These are phyloP conservation scores for Penicillium sp. DNA, from an alignment of 2,329 filamentous ascomycete genomes.

Conservation along the genomic window DNA sequence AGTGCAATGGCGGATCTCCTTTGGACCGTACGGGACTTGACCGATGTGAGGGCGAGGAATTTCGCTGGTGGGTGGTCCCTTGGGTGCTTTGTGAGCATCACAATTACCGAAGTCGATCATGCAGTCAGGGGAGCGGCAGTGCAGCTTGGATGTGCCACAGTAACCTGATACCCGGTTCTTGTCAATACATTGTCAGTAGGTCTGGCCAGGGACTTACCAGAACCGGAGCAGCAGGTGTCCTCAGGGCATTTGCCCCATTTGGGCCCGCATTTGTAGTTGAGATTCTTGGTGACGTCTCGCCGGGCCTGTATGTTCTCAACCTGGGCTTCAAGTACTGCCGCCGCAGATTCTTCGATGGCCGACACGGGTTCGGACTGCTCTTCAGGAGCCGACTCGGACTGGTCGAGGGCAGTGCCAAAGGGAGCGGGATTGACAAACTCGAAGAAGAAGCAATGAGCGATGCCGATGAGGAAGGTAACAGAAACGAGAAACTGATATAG, in stretches of 20 bases:
- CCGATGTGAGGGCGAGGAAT: conserved; percentile 37
- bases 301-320: conserved; percentile 6
- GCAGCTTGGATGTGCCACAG: conserved; percentile 35
- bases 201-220: conserved; percentile 26
- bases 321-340: not conserved
- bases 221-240: conserved; percentile 38
- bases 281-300: conserved; percentile 14
- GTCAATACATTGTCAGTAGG: not conserved
- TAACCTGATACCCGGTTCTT: conserved; percentile 27
- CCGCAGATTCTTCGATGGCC: not conserved
- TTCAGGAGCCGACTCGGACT: not conserved
- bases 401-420: not conserved
- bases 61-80: conserved; percentile 33
- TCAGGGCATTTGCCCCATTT: conserved; percentile 32
- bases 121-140: conserved; percentile 42
- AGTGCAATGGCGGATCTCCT: conserved; percentile 37
- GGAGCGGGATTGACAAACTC: not conserved
- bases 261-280: conserved; percentile 34
- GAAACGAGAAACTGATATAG: conserved; percentile 12
- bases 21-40: conserved; percentile 34
- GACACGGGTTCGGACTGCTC: conserved; percentile 1
- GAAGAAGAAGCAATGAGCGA: conserved; percentile 7
- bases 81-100: conserved; percentile 34
- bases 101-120: conserved; percentile 39
- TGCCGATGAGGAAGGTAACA: conserved; percentile 9